Base-by-base conservation (phyloP, 1,284 basidiomycete genomes). In the Ganoderma sinense region DNA sequence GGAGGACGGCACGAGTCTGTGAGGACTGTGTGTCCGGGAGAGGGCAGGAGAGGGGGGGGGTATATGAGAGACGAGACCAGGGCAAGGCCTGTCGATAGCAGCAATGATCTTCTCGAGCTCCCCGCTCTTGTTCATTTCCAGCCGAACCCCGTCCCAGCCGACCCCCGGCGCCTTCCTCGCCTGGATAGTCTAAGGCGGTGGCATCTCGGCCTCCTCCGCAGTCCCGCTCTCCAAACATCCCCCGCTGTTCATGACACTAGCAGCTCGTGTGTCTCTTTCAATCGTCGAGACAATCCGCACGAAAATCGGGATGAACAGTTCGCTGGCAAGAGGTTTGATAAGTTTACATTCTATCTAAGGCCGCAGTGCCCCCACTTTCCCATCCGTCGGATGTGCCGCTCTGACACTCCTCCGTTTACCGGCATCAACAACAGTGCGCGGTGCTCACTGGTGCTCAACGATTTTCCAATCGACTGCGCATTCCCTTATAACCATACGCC, bases 81-180 rank as follows among this genome's bases (percentile, higher is more conserved):
- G 58, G 33, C 56, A 39, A 36, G 45, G 51, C 48, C 48, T 53
- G 48, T 16, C 59, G 65, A 67, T 62, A 56, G 51, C 39, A 55
- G 29, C 61, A 58, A 20, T 58, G 48, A 66, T 51, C 45, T 36
- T 40, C 69, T 56, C 68, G 64, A 59, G 64, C 41, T 41, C 62
- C 41, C 43, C 48, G 68, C 58, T 58, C 58, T 62, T 41, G n/a
- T 36, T n/a, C 39, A 31, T 58, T 43, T 20, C 60, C 18, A 36
- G 29, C 55, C 66, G 20, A 23, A n/a, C 18, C 39, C 59, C 36
- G 26, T 18, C n/a, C 59, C 56, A 53, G 48, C 48, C 48, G 23
- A 53, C 48, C 2, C n/a, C 48, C 48, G 48, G 48, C 48, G 48
- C 48, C 23, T 53, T n/a, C n/a, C 48, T 45, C 41, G 13, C 14